Evolutionary conservation across 2,329 filamentous ascomycete species (phyloP), one percentile per base, ranked within the genome.

Genomic region (Lachnellula willkommii): DNA sequence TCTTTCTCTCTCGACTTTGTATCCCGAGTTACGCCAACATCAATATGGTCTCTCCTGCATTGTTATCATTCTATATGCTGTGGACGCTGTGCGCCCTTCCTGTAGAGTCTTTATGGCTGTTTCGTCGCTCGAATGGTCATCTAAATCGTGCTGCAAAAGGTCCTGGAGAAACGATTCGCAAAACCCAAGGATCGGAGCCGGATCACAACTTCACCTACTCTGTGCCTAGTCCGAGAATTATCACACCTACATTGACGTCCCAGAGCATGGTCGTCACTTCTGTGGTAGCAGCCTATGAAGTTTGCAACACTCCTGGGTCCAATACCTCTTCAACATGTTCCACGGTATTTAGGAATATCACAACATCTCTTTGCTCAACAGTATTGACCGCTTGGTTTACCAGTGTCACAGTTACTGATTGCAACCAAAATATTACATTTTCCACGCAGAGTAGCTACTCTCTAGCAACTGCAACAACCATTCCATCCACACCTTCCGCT

Each of bases 341-440:
- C 3, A 60, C 56, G 12, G 56, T 53, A 9, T 57, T 57, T 22
- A 47, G 60, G 26, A 64, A 57, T 9, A 36, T 54, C 7, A 61
- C 49, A 26, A 61, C 59, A 1, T 53, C 60, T 24, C 35, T 54
- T 22, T 68, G 65, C 54, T 67, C 62, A 17, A 60, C 63, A 11
- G 49, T 64, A 8, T 46, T 68, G 12, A 62, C 55, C 5, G 63
- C 57, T 20, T 64, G 61, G 26, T 68, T 64, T 37, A 63, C 60
- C 3, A 52, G 51, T 8, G 52, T 62, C 26, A 65, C 63, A 1
- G 52, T 67, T 24, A 65, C 47, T 4, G 60, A 65, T n/a, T 68
- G 65, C 40, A 40, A 54, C 32, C 58, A 65, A 50, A 65, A 53
- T 17, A 51, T 67, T 15, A 67, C 64, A 8, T 68, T 68, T 47